Base-by-base conservation (phyloP, 768 basidiomycete species). In the Leccinum uliginosum region DNA sequence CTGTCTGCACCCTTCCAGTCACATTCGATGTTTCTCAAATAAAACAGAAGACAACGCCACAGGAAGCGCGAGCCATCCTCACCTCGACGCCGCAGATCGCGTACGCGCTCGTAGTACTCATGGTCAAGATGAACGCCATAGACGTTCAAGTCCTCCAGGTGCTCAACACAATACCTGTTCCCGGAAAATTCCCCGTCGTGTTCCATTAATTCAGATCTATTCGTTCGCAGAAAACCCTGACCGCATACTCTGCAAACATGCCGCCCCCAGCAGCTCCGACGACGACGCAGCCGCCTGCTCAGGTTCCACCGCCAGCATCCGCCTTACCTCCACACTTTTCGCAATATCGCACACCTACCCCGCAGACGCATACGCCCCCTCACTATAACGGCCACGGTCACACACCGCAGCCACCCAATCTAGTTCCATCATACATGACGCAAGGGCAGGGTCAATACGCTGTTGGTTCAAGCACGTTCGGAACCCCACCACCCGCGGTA, bases 71-170 rank as follows among this genome's bases (percentile, higher is more conserved):
- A 19, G 75, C 77, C 30, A 87, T 91, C 63, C 76, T 91, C 44
- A 86, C 86, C 61, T 76, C 78, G 15, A 87, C 88, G 59, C 89
- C 89, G 0, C 83, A 84, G 52, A 89, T 91, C 55, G 83, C 88
- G 0, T 90, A 89, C 69, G 87, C 86, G 2, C 74, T 91, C 0
- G 87, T 91, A 56, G 79, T 80, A 0, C 80, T 90, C 35, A 89
- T 91, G 87, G 87, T 89, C 21, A 83, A 82, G 55, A 83, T 91
- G 73, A 84, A 86, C 55, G 86, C 86, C 0, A 78, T 91, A 35
- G 83, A 89, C 50, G 76, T 87, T 49, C 84, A 89, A 46, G 87
- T 89, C 7, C 83, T 90, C 61, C 87, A 89, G 76, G 89, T 89
- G 57, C 40, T 34, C 15, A 34, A 15, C 15, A 34, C 15, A 34